Conservation (phyloP, 208 protist species). For the Vickermania spadyakhi region DNA sequence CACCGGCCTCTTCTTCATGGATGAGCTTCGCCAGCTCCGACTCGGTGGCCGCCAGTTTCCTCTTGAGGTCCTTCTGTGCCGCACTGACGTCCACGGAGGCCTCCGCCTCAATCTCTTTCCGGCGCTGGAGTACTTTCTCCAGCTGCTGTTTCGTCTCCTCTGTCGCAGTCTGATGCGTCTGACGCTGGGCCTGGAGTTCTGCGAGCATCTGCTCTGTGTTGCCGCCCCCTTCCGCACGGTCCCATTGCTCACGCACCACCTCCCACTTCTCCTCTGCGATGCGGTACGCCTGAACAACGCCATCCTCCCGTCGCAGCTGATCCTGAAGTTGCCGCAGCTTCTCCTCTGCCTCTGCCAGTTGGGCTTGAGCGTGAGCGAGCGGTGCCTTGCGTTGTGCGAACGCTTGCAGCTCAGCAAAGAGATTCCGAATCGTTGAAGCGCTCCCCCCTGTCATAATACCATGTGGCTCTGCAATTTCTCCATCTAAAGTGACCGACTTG, state of each 20-base stretch:
- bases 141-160: conserved; percentile 20
- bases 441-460: conserved; percentile 97
- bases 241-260: conserved; percentile 33
- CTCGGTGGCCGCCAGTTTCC: conserved; percentile 43
- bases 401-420: conserved; percentile 51
- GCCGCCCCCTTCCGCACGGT: conserved; percentile 15
- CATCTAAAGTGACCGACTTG: conserved; percentile 97
- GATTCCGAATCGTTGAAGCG: conserved; percentile 54
- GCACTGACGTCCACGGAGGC: conserved; percentile 22
- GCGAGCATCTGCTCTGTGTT: conserved; percentile 12
- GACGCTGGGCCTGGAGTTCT: conserved; percentile 36
- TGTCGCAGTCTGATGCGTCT: conserved; percentile 13
- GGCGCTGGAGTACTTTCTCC: conserved; percentile 16
- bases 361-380: conserved; percentile 24
- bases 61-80: conserved; percentile 32
- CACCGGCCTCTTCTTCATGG: conserved; percentile 37
- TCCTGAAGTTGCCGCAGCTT: conserved; percentile 10
- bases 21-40: conserved; percentile 21
- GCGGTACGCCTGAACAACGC: conserved; percentile 33
- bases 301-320: conserved; percentile 29
- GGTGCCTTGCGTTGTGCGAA: conserved; percentile 38
- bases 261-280: conserved; percentile 45
- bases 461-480: conserved; percentile 96
- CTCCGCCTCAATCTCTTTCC: conserved; percentile 26
- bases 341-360: conserved; percentile 34